Percentiles rank a stretch among this genome's conserved stretches.
phyloP scores from a whole-genome alignment of 768 basidiomycete genomes.

The Rossbeevera mucosa region DNA sequence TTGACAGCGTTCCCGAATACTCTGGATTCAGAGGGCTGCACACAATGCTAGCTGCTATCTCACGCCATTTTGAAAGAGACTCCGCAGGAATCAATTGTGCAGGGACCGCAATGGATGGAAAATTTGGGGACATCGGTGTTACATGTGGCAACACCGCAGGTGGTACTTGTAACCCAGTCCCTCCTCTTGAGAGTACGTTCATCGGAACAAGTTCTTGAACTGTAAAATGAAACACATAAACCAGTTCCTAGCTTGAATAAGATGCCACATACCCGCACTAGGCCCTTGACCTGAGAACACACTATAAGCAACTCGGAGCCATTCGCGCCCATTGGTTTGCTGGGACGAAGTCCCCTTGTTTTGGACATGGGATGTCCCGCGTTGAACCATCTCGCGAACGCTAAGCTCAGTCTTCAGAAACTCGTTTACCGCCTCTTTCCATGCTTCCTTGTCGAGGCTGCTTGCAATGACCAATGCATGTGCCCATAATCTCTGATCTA shows the following conservation, averaged over 20 bases:
- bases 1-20: constrained; percentile 68
- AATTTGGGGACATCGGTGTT: constrained; percentile 65
- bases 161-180: constrained; percentile 38
- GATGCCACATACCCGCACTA: constrained; percentile 49
- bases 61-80: constrained; percentile 74
- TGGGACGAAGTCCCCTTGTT: constrained; percentile 20
- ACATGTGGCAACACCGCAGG: constrained; percentile 29
- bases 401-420: constrained; percentile 79
- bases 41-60: constrained; percentile 79
- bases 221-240: constrained; percentile 26
- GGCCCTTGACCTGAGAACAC: constrained; percentile 81
- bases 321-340: constrained; percentile 55
- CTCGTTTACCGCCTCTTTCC: constrained; percentile 86
- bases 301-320: constrained; percentile 76
- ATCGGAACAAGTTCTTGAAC: constrained; percentile 73
- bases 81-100: constrained; percentile 52
- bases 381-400: constrained; percentile 28
- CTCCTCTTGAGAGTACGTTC: constrained; percentile 42
- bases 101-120: constrained; percentile 41
- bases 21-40: constrained; percentile 66
- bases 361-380: constrained; percentile 10
- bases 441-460: constrained; percentile 87
- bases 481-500: constrained; percentile 88
- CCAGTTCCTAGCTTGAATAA: neutral
- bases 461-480: constrained; percentile 95